A percentile compares a stretch with the other conserved stretches of the same genome.
These are phyloP conservation scores for Adansonia madagascariensis DNA, from an alignment of 441 rosid species.

Conservation along the genomic window DNA sequence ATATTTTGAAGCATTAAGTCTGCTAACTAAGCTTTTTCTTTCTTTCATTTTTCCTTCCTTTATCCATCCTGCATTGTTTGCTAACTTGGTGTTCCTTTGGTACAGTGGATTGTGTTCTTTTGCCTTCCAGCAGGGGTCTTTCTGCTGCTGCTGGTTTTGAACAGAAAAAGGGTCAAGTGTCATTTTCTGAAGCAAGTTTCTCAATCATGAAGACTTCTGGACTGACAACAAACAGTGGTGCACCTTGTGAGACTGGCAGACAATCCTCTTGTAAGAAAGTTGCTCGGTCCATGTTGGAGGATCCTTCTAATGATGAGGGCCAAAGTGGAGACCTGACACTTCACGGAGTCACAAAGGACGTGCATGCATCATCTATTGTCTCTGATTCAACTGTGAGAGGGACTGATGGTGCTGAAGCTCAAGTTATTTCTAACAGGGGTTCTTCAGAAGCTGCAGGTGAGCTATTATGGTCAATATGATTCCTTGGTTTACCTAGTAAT, in stretches of 20 bases:
- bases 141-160: slow-evolving; percentile 36
- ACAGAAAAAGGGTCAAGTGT: slow-evolving; percentile 39
- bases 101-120: slow-evolving; percentile 31
- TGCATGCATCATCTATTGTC: slow-evolving; percentile 36
- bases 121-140: slow-evolving; percentile 30
- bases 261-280: slow-evolving; percentile 33
- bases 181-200: slow-evolving; percentile 34
- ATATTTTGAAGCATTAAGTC: slow-evolving; percentile 22
- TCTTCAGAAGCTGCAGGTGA: slow-evolving; percentile 54
- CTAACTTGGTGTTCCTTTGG: slow-evolving; percentile 32
- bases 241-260: slow-evolving; percentile 33
- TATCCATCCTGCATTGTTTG: slow-evolving; percentile 24
- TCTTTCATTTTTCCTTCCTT: slow-evolving; percentile 18
- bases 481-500: not conserved
- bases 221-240: slow-evolving; percentile 33
- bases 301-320: slow-evolving; percentile 42
- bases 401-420: slow-evolving; percentile 40
- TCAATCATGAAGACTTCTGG: slow-evolving; percentile 38
- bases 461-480: slow-evolving; percentile 1
- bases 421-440: slow-evolving; percentile 36
- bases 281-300: slow-evolving; percentile 38
- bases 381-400: slow-evolving; percentile 36
- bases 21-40: slow-evolving; percentile 12
- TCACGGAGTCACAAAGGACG: slow-evolving; percentile 37
- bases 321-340: slow-evolving; percentile 35